Conservation (phyloP, 2,329 filamentous ascomycete genomes). For the Scedosporium aurantiacum region DNA sequence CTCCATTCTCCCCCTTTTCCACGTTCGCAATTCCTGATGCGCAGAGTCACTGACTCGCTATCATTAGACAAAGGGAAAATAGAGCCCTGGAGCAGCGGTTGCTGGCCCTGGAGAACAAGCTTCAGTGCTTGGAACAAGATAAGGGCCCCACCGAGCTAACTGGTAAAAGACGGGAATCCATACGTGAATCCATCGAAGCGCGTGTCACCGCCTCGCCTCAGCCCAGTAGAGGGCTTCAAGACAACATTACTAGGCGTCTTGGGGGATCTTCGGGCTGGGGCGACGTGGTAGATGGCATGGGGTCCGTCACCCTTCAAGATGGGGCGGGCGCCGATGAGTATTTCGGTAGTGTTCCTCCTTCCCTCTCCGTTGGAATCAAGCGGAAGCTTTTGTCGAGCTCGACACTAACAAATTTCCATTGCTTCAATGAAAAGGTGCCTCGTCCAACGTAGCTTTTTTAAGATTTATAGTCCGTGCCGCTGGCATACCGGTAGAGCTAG, state of each 20-base stretch:
- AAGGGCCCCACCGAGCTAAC: not conserved
- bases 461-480: not conserved
- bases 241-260: not conserved
- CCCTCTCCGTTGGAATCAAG: not conserved
- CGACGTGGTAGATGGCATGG: constrained; percentile 1
- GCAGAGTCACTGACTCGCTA: not conserved
- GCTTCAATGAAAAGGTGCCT: not conserved
- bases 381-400: not conserved
- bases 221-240: not conserved
- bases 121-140: not conserved
- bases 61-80: not conserved
- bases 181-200: not conserved
- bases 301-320: not conserved
- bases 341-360: not conserved
- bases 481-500: not conserved
- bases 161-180: too few species aligned
- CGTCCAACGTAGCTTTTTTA: not conserved
- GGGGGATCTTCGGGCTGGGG: not conserved
- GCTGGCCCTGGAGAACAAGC: not conserved
- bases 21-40: not conserved
- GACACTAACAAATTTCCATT: too few species aligned
- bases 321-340: not conserved
- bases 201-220: not conserved
- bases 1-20: not conserved
- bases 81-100: not conserved